Conservation (phyloP, 192 early-diverging fungal genomes). For the Coemansia sp. region DNA sequence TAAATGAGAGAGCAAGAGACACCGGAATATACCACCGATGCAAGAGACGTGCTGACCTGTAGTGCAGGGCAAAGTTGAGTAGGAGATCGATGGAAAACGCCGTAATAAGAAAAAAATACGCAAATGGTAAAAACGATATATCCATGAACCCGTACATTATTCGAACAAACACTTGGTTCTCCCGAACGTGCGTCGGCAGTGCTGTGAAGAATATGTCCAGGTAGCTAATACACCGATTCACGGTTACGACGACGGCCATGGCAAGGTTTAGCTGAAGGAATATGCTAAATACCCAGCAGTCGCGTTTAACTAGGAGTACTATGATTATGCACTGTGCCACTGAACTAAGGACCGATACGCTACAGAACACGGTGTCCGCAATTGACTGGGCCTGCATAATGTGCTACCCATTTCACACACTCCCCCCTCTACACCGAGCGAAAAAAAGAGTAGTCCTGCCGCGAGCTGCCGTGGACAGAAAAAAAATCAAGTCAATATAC, state of each 20-base stretch:
- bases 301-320: slow-evolving; percentile 32
- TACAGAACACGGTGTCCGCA: slow-evolving; percentile 47
- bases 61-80: slow-evolving; percentile 52
- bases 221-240: slow-evolving; percentile 51
- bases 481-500: neutral
- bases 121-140: slow-evolving; percentile 51
- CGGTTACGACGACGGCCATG: slow-evolving; percentile 44
- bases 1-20: slow-evolving; percentile 25
- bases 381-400: slow-evolving; percentile 50
- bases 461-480: neutral
- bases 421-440: neutral
- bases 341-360: slow-evolving; percentile 41
- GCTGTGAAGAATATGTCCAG: slow-evolving; percentile 48
- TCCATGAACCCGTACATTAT: slow-evolving; percentile 55
- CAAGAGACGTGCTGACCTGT: slow-evolving; percentile 39
- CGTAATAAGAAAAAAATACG: slow-evolving; percentile 53
- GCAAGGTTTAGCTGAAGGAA: slow-evolving; percentile 48
- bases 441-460: neutral
- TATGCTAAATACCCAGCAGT: slow-evolving; percentile 54
- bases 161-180: slow-evolving; percentile 44
- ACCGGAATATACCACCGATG: slow-evolving; percentile 47
- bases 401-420: slow-evolving; percentile 9
- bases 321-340: slow-evolving; percentile 44
- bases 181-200: slow-evolving; percentile 23
- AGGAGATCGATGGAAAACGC: slow-evolving; percentile 52